Base-by-base conservation (phyloP, 2,329 filamentous ascomycete species). In the Thielaviopsis musarum region DNA sequence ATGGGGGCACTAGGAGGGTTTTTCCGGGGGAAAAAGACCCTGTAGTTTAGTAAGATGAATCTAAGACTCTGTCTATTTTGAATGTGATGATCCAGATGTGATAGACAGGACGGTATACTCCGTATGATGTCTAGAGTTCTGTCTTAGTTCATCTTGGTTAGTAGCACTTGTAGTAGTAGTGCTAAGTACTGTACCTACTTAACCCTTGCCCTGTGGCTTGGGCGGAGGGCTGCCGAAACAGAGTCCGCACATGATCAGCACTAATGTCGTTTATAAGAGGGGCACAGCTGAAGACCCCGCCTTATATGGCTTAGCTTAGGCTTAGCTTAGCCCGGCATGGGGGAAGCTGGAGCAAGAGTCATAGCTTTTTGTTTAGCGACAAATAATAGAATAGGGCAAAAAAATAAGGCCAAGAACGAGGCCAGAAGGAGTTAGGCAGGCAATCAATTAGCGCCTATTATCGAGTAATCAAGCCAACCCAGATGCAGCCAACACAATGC, bases 1-100 rank as follows among this genome's bases (percentile, higher is more conserved):
- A 83, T 86, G 79, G 76, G 76, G 1, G 72, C 73, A 6, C 66
- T 84, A 64, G 74, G 75, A 10, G 67, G 67, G 0, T 87, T 86
- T 65, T 86, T 85, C 65, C 72, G 77, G 61, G 71, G 69, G 5
- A 83, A 81, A 69, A 74, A 60, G 53, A 19, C 22, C 30, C 56
- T 57, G n/a, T 57, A 34, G 53, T 34, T 12, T 34, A 34, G 19
- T 28, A 22, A 45, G 17, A 45, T 45, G 10, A 45, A 45, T 45
- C 15, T n/a, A 45, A 17, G 15, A 45, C 38, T 45, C 5, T 45
- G 38, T n/a, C 5, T 45, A 17, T 45, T 45, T 45, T 45, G 6
- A 45, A 17, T 45, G 38, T n/a, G 38, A n/a, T 10, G 17, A 45
- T 45, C 30, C 10, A 34, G 10, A 12, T 45, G 15, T 17, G 15